Evolutionary conservation across 257 asterid species (phyloP), one percentile per base, ranked within the genome.

Genomic region (Solanum medicagineum): DNA sequence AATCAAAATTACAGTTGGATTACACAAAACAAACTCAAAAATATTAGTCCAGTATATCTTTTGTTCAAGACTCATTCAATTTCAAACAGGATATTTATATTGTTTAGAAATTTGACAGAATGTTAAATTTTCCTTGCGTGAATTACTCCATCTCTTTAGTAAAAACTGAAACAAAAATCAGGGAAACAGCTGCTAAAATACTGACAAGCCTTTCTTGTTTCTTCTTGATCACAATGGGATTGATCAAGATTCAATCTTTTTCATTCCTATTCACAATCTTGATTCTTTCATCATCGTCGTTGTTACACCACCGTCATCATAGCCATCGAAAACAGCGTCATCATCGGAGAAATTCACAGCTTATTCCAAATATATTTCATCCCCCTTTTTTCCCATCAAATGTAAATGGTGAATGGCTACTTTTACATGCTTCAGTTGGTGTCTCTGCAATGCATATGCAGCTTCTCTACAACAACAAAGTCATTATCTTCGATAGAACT

Each of bases 381-480:
- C 65, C 65, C 16, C 36, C 83, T 15, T 77, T 77, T 9, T 26
- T 16, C 44, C 17, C 83, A 77, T 16, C 83, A 53, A 74, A 80
- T 40, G 85, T 87, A 59, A 86, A 80, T 74, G 88, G 94, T 74
- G 70, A 62, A 57, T 93, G 94, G 94, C 85, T 89, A 3, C 8
- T 85, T 2, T 92, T 93, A 75, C 88, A 85, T 5, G 14, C 89
- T 74, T 89, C 85, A 86, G 65, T 90, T 56, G 95, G 97, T 73
- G 85, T 92, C 1, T 89, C 93, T 0, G 93, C 94, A 86, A 91
- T 93, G 96, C 97, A 92, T 91, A 90, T 92, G 93, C 97, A 92
- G 85, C 94, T 93, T 86, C 95, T 92, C 80, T 83, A 89, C 87
- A 91, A 90, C 70, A 92, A 93, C 87, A 91, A 88, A 40, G 94